A percentile compares a stretch with the other conserved stretches of the same genome.
These are phyloP conservation scores for Pyricularia sp. DNA, from an alignment of 2,329 filamentous ascomycete species.

Conservation along the genomic window DNA sequence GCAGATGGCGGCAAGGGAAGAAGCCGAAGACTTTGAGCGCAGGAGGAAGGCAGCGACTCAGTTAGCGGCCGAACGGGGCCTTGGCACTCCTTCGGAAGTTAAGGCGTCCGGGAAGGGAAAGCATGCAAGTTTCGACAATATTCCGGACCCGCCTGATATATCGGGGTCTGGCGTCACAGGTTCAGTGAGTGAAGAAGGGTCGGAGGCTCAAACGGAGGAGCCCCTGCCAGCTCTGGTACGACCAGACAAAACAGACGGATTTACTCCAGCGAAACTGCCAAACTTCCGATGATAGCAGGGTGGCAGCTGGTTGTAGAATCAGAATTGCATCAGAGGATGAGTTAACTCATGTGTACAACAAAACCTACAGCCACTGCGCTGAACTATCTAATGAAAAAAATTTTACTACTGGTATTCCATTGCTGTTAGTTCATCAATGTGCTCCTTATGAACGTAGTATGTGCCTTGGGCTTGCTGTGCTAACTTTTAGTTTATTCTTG, in stretches of 20 bases:
- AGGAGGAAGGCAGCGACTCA: slow-evolving; percentile 42
- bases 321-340: neutral
- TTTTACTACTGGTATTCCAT: neutral
- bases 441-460: too few relatives aligned
- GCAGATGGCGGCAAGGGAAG: slow-evolving; percentile 36
- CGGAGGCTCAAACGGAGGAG: neutral
- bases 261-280: slow-evolving; percentile 3
- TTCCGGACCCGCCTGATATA: slow-evolving; percentile 1
- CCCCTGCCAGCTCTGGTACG: neutral
- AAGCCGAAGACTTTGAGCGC: slow-evolving; percentile 42
- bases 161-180: neutral
- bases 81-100: neutral
- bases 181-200: neutral
- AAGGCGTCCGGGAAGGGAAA: neutral
- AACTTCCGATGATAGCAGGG: neutral
- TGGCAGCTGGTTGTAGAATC: neutral
- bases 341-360: neutral
- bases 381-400: neutral
- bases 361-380: neutral
- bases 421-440: neutral
- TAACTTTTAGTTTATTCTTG: neutral
- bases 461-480: neutral
- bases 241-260: neutral
- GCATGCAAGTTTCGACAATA: neutral
- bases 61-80: slow-evolving; percentile 39